Percentiles rank a stretch among this genome's conserved stretches.
phyloP scores from a whole-genome alignment of 129 eudicot genomes.

The Calendula officinalis region DNA sequence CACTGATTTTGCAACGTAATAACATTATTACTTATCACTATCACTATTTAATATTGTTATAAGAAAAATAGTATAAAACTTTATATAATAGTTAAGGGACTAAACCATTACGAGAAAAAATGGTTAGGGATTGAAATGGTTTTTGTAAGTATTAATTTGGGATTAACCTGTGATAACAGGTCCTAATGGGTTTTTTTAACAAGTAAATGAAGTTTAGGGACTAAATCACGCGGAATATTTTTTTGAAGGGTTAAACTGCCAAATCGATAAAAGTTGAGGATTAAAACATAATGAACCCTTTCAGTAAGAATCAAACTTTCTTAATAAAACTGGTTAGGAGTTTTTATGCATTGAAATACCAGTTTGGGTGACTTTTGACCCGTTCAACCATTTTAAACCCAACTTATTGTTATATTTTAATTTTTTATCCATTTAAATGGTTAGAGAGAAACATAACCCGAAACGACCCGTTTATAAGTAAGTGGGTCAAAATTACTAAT shows the following conservation, averaged over 20 bases:
- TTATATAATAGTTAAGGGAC: too few species aligned
- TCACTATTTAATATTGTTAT: too few species aligned
- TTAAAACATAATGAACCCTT: neutral
- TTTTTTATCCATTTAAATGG: neutral
- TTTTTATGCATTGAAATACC: neutral
- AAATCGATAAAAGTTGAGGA: neutral
- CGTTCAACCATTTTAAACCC: neutral
- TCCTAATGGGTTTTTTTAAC: too few species aligned
- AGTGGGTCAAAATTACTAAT: conserved; percentile 8
- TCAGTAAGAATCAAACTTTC: neutral
- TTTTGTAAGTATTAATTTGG: too few species aligned
- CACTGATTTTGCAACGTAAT: too few species aligned
- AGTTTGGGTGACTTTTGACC: conserved; percentile 5
- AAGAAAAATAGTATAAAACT: too few species aligned
- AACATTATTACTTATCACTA: too few species aligned
- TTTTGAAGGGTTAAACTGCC: neutral
- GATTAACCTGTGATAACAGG: too few species aligned
- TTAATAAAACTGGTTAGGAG: neutral
- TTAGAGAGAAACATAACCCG: neutral
- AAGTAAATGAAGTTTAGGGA: too few species aligned
- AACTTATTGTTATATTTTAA: neutral
- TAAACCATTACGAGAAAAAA: too few species aligned
- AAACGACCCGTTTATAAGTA: neutral
- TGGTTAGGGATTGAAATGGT: too few species aligned
- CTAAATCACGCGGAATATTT: too few species aligned